phyloP scores from a whole-genome alignment of 2,329 filamentous ascomycete genomes.

The Fusarium kyushuense region DNA sequence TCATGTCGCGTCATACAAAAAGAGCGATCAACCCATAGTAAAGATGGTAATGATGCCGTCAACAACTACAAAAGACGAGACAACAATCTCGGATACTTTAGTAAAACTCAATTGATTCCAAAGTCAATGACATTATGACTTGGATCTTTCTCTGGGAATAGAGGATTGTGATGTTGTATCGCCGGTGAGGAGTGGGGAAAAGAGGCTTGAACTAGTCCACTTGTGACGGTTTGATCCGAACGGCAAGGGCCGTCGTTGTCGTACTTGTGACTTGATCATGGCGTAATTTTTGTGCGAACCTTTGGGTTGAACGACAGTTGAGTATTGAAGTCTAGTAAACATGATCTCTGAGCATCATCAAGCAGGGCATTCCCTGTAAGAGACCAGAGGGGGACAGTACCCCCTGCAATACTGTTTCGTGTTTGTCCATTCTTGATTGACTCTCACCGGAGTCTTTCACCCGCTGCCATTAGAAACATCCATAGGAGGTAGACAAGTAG shows the following conservation, averaged over 20 bases:
- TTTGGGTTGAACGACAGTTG: neutral
- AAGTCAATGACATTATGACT: slow-evolving; percentile 34
- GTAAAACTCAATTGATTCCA: neutral
- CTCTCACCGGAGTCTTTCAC: neutral
- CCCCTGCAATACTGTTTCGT: neutral
- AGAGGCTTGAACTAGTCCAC: neutral
- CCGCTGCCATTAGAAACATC: neutral
- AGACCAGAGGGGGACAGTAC: neutral
- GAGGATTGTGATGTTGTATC: slow-evolving; percentile 10
- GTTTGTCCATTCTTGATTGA: neutral
- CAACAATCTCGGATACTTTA: neutral
- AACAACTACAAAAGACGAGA: neutral
- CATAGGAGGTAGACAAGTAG: neutral
- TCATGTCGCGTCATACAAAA: slow-evolving; percentile 12
- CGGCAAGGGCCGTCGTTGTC: neutral
- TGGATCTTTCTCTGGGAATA: neutral
- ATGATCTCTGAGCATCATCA: neutral
- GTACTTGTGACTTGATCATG: slow-evolving; percentile 27
- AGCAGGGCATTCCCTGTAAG: too few species aligned
- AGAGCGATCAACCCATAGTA: neutral
- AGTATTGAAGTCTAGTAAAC: neutral
- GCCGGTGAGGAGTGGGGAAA: slow-evolving; percentile 9
- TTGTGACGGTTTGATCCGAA: slow-evolving; percentile 8
- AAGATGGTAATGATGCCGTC: slow-evolving; percentile 24
- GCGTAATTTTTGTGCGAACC: slow-evolving; percentile 20